Conservation (phyloP, 2,329 filamentous ascomycete species). For the Coniochaeta sp. region DNA sequence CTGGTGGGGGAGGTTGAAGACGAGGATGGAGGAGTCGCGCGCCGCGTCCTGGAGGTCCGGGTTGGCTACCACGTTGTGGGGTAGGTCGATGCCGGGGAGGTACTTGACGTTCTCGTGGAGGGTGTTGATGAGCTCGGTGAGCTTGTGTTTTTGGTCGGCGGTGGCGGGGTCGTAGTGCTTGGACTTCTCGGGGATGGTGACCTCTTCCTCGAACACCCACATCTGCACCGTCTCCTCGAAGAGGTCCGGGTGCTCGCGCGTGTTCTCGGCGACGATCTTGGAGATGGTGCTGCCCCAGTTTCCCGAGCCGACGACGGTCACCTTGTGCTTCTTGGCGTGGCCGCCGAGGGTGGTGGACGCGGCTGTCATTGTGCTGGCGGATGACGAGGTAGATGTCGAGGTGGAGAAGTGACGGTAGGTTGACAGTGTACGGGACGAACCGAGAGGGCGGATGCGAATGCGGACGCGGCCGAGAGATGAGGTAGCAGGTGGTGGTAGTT, state of each 20-base stretch:
- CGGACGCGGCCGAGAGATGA: too few relatives aligned
- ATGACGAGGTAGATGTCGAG: too few relatives aligned
- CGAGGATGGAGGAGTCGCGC: conserved; percentile 75
- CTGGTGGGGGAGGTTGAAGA: conserved; percentile 96
- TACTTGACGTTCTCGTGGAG: conserved; percentile 98
- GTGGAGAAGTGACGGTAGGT: not conserved
- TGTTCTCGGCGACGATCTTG: conserved; percentile 95
- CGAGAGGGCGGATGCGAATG: not conserved
- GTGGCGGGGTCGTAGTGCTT: conserved; percentile 62
- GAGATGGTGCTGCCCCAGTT: conserved; percentile 98
- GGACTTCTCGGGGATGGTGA: conserved; percentile 64
- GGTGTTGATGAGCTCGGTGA: conserved; percentile 85
- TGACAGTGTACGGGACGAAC: not conserved
- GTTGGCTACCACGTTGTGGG: conserved; percentile 77
- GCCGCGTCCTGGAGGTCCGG: conserved; percentile 75
- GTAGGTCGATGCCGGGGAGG: conserved; percentile 79
- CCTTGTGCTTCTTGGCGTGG: conserved; percentile 73
- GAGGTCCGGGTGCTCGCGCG: conserved; percentile 64
- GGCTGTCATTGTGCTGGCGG: conserved; percentile 17
- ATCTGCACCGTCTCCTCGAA: conserved; percentile 92
- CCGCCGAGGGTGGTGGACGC: conserved; percentile 32
- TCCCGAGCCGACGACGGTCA: conserved; percentile 89
- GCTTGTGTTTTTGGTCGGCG: conserved; percentile 68
- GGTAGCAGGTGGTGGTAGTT: too few relatives aligned
- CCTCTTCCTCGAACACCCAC: conserved; percentile 97